These are phyloP conservation scores for Nidula microcarpa DNA, from an alignment of 768 basidiomycete genomes.

Conservation along the genomic window DNA sequence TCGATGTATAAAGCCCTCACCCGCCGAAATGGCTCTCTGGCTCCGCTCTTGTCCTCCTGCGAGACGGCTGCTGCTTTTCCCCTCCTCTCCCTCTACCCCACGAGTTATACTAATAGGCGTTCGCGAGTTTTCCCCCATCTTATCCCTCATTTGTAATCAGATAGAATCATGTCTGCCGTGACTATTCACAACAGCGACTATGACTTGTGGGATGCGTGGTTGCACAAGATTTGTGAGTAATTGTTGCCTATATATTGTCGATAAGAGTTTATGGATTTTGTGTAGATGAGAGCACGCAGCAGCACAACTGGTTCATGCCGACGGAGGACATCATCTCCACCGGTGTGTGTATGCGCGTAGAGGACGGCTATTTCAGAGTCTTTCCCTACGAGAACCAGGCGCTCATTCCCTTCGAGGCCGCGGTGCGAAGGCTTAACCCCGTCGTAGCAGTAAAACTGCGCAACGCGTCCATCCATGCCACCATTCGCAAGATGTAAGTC, in stretches of 20 bases:
- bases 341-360: conserved; percentile 72
- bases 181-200: conserved; percentile 63
- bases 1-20: conserved; percentile 14
- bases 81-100: conserved; percentile 14
- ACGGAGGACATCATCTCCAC: conserved; percentile 66
- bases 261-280: background rate
- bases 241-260: background rate
- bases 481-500: conserved; percentile 62
- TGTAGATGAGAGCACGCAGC: conserved; percentile 54
- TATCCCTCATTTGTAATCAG: conserved; percentile 4
- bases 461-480: conserved; percentile 74
- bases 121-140: background rate
- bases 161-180: conserved; percentile 23
- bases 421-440: conserved; percentile 73
- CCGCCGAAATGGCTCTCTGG: conserved; percentile 10
- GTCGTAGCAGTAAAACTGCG: conserved; percentile 80
- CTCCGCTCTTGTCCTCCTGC: conserved; percentile 19
- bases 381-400: conserved; percentile 80
- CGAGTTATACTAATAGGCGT: conserved; percentile 6
- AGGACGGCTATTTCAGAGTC: conserved; percentile 62
- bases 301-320: conserved; percentile 82
- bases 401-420: conserved; percentile 76
- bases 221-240: conserved; percentile 68
- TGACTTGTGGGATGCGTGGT: conserved; percentile 73
- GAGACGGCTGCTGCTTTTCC: conserved; percentile 12